Base-by-base conservation (phyloP, 2,329 filamentous ascomycete genomes). In the Anthostomella pinea region DNA sequence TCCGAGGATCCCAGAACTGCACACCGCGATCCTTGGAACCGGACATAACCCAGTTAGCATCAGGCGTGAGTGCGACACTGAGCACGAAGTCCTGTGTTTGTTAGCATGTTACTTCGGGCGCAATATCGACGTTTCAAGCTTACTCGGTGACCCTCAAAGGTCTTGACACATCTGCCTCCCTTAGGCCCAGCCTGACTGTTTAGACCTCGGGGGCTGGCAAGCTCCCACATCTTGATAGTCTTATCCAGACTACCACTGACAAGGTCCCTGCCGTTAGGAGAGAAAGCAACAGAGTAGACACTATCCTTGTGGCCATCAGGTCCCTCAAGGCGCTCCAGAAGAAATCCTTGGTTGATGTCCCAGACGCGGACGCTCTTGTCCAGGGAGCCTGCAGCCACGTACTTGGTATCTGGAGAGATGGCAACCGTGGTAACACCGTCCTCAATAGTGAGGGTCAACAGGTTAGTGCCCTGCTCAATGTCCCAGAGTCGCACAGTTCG, bases 211-310 rank as follows among this genome's bases (percentile, higher is more conserved):
- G 83, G 79, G 15, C 85, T 78, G 37, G 78, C 83, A 33, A 98
- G 76, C 70, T 96, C 90, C 90, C 93, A 98, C 85, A 97, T 95
- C 73, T 96, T 95, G 73, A 97, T 97, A 0, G 91, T 97, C 74
- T 95, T 95, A 63, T 98, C 93, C 52, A 97, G 70, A 74, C 86
- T 94, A 46, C 93, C 93, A 55, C 86, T 94, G 58, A 97, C 91
- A 25, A 98, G 81, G 51, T 95, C 87, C 54, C 89, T 86, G 44
- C 91, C 91, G 53, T 86, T 91, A 18, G 93, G 93, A 10, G 90
- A 90, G 65, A 98, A 98, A 0, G 93, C 91, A 15, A 98, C 93
- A 9, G 85, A 91, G 64, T 97, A 97, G 15, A 97, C 93, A 53
- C 87, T 94, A 46, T 98, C 93, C 66, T 95, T 95, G 72, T 97